A percentile compares a stretch with the other conserved stretches of the same genome.
Conservation (phyloP, 1,284 basidiomycete genomes). For the Ceratobasidium sp. region DNA sequence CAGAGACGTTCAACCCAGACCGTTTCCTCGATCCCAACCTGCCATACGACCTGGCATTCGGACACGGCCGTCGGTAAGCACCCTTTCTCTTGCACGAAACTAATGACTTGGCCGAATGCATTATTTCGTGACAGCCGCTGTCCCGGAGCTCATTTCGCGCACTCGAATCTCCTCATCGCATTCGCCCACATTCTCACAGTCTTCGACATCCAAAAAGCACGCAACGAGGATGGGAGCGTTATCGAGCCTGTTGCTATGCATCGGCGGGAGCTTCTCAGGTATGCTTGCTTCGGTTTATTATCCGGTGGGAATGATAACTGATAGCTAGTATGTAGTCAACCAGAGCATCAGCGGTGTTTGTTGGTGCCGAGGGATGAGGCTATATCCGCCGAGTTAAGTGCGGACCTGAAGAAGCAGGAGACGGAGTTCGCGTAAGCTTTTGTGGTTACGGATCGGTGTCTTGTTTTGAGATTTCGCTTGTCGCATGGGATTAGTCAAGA, state of each 20-base stretch:
- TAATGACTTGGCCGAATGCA: not conserved
- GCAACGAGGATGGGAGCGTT: conserved; percentile 19
- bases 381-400: not conserved
- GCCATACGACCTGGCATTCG: conserved; percentile 14
- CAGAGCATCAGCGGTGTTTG: not conserved
- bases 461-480: too few species aligned
- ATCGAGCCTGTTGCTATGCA: conserved; percentile 16
- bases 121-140: conserved; percentile 6
- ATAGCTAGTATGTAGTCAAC: not conserved
- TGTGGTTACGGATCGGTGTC: too few species aligned
- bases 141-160: conserved; percentile 33
- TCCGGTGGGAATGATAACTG: not conserved
- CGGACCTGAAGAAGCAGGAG: not conserved
- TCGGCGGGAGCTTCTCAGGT: too few species aligned
- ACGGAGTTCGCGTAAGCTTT: too few species aligned
- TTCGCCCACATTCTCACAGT: conserved; percentile 30
- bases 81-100: not conserved
- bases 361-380: not conserved
- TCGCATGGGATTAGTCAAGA: too few species aligned
- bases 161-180: conserved; percentile 28
- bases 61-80: conserved; percentile 28
- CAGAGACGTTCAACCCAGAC: conserved; percentile 37
- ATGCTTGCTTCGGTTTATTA: too few species aligned
- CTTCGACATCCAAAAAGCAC: conserved; percentile 28
- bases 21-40: conserved; percentile 25